Conservation (phyloP, 2,329 filamentous ascomycete genomes). For the Beauveria scarabaeidicola region DNA sequence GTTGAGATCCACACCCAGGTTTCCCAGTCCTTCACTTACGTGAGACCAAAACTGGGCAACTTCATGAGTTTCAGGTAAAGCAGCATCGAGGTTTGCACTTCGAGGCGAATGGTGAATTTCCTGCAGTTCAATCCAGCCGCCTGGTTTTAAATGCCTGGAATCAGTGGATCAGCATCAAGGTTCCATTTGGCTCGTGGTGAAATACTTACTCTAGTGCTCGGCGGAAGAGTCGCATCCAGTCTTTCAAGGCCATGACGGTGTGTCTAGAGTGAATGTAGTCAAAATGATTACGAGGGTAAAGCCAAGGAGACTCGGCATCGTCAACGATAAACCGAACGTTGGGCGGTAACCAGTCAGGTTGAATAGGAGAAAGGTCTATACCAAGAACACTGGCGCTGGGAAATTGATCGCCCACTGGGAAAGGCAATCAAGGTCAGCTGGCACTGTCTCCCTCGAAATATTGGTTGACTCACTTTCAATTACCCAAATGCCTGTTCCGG, state of each 20-base stretch:
- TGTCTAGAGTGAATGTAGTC: conserved; percentile 55
- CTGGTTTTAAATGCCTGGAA: conserved; percentile 41
- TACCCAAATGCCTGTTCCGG: conserved; percentile 51
- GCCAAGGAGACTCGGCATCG: conserved; percentile 49
- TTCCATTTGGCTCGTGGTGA: not conserved
- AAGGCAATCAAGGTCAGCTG: conserved; percentile 11
- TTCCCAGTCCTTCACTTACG: conserved; percentile 34
- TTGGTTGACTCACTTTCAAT: conserved; percentile 36
- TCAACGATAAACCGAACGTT: conserved; percentile 50
- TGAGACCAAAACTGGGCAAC: conserved; percentile 39
- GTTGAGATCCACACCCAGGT: conserved; percentile 39
- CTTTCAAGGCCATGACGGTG: conserved; percentile 45
- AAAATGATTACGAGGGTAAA: conserved; percentile 45
- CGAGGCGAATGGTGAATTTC: conserved; percentile 43
- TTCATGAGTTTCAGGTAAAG: conserved; percentile 30
- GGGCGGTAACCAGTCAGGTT: conserved; percentile 43
- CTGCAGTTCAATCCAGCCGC: conserved; percentile 47
- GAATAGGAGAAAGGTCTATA: conserved; percentile 40
- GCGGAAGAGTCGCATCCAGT: conserved; percentile 43
- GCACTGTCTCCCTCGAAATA: not conserved
- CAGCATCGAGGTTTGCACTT: conserved; percentile 31
- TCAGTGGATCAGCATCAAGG: not conserved
- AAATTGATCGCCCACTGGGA: conserved; percentile 37
- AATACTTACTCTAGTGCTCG: conserved; percentile 36
- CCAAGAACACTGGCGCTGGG: conserved; percentile 35